phyloP scores from a whole-genome alignment of 768 basidiomycete species.

The Lactifluus hygrophoroides region DNA sequence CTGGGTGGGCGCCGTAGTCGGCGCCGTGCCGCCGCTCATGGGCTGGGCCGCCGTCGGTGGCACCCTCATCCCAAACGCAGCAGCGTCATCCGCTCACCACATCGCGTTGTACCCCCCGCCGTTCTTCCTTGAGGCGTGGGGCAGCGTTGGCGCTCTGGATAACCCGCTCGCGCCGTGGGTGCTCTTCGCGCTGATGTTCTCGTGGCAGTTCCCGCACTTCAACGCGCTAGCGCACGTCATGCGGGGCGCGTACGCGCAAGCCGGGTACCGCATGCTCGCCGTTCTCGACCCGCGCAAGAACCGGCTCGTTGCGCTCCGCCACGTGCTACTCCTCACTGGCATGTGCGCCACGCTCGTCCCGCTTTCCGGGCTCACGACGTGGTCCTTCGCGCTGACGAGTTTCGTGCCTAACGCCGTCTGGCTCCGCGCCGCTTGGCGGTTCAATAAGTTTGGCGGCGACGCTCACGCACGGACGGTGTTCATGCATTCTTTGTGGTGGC shows the following conservation, averaged over 20 bases:
- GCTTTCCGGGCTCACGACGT: slow-evolving; percentile 87
- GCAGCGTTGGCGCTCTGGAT: slow-evolving; percentile 42
- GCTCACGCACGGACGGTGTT: slow-evolving; percentile 73
- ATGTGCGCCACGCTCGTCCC: slow-evolving; percentile 77
- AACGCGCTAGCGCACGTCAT: slow-evolving; percentile 86
- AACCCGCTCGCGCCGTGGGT: slow-evolving; percentile 77
- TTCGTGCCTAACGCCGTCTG: slow-evolving; percentile 68
- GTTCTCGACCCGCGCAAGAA: slow-evolving; percentile 73
- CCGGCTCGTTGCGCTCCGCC: slow-evolving; percentile 76
- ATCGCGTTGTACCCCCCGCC: slow-evolving; percentile 53
- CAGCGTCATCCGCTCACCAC: no score
- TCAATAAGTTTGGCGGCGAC: slow-evolving; percentile 65
- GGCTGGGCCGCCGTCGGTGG: slow-evolving; percentile 97
- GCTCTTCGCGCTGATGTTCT: slow-evolving; percentile 79
- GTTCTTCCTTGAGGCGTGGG: slow-evolving; percentile 37
- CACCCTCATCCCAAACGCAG: slow-evolving; percentile 53
- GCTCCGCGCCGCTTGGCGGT: slow-evolving; percentile 59
- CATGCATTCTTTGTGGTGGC: slow-evolving; percentile 78
- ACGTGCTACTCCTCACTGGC: slow-evolving; percentile 66
- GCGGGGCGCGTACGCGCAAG: slow-evolving; percentile 82
- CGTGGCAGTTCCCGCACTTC: slow-evolving; percentile 99
- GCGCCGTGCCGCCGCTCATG: slow-evolving; percentile 90
- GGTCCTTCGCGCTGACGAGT: slow-evolving; percentile 75
- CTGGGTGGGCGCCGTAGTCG: slow-evolving; percentile 91
- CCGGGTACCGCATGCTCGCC: slow-evolving; percentile 89